Base-by-base conservation (phyloP, 129 eudicot species). In the Cynara cardunculus region DNA sequence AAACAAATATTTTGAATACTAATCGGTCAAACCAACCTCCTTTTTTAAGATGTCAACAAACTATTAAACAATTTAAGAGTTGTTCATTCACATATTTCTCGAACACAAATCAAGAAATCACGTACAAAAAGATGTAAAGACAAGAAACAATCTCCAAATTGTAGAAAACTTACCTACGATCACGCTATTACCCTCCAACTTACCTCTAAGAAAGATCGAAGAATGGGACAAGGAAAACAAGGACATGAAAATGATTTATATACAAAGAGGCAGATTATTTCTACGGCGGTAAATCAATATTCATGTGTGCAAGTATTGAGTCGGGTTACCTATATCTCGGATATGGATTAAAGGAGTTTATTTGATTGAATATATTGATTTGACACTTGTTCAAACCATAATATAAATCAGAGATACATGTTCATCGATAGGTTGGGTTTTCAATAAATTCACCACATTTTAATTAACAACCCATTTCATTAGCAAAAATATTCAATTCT, bases 171-270 rank as follows among this genome's bases (percentile, higher is more conserved):
- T 75, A 59, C 79, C 12, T 25, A 30, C 0, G 21, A 59, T 56
- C 14, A 16, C 14, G 44, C 19, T 75, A 53, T 75, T 71, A 75
- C 53, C 69, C 69, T 75, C 46, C 78, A 53, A 44, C 12, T 44
- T 44, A 44, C 56, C 56, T 12, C 18, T 5, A 44, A 28, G 46
- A 75, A 59, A 30, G 79, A 75, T 53, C 64, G 79, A 56, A 75
- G 53, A 75, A 75, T 30, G 79, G 79, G 71, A 59, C 71, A 59
- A 18, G 30, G 30, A 19, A 56, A 30, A 75, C 5, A 19, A 75
- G 71, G 71, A 31, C 21, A 30, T 0, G 28, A n/a, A 56, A 41
- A 59, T 59, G 79, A 68, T 75, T 28, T 75, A 75, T 75, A 75
- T 75, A 75, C 39, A 75, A 18, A 26, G 7, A 25, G 67, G 21